These are phyloP conservation scores for Leccinellum rugosiceps DNA, from an alignment of 768 basidiomycete species.

Conservation along the genomic window DNA sequence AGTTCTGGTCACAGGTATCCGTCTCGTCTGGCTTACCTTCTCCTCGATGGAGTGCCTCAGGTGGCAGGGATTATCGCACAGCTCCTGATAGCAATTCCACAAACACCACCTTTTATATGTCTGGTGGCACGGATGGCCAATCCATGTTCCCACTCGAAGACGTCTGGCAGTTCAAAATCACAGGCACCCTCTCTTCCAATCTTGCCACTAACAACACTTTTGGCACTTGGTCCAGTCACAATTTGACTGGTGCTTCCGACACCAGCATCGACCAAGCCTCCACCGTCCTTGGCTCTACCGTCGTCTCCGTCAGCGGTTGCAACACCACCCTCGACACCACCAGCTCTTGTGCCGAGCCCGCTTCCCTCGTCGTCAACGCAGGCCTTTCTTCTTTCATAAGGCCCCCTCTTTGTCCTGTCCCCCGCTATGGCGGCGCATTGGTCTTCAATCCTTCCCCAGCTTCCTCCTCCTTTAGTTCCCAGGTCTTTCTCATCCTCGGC, in stretches of 20 bases:
- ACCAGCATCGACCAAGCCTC: slow-evolving; percentile 50
- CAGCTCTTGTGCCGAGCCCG: slow-evolving; percentile 54
- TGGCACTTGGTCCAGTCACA: slow-evolving; percentile 60
- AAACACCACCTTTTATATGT: slow-evolving; percentile 71
- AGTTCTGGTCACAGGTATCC: slow-evolving; percentile 70
- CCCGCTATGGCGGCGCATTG: slow-evolving; percentile 57
- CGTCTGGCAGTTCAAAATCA: slow-evolving; percentile 66
- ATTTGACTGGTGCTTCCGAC: slow-evolving; percentile 34
- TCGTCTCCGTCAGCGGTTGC: slow-evolving; percentile 66
- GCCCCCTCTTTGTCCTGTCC: slow-evolving; percentile 58
- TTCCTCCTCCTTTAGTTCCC: slow-evolving; percentile 55
- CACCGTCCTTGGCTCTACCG: slow-evolving; percentile 48
- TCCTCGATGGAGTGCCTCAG: slow-evolving; percentile 67
- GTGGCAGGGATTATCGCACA: slow-evolving; percentile 66
- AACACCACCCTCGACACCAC: slow-evolving; percentile 37
- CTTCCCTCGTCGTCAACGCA: slow-evolving; percentile 50
- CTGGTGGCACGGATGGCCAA: slow-evolving; percentile 61
- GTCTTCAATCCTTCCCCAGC: slow-evolving; percentile 47
- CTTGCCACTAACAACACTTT: slow-evolving; percentile 40
- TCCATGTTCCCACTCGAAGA: slow-evolving; percentile 52
- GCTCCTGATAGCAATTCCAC: slow-evolving; percentile 28
- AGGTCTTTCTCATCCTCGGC: slow-evolving; percentile 70
- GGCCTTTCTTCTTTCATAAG: slow-evolving; percentile 29
- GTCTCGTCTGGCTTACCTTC: slow-evolving; percentile 54
- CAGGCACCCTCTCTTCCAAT: slow-evolving; percentile 73